These are phyloP conservation scores for Phytophthora aleatoria DNA, from an alignment of 352 stramenopile genomes.

Conservation along the genomic window DNA sequence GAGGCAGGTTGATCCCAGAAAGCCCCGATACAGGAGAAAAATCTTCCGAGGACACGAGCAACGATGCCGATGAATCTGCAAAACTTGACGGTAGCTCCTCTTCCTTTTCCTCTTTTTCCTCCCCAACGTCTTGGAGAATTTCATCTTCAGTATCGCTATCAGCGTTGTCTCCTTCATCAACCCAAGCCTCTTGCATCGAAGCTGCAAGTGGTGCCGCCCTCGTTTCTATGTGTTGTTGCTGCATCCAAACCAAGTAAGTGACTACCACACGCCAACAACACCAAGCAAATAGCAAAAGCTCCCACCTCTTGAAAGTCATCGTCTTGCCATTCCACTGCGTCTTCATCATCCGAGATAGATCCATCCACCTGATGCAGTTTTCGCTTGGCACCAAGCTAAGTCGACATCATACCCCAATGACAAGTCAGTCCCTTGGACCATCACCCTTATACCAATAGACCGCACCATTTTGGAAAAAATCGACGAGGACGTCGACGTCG, in stretches of 20 bases:
- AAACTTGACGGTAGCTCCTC: constrained; percentile 1
- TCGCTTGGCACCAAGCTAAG: constrained; percentile 43
- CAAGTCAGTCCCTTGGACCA: not conserved
- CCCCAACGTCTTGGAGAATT: not conserved
- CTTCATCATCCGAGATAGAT: constrained; percentile 24
- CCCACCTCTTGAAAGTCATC: constrained; percentile 14
- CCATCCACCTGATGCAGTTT: constrained; percentile 45
- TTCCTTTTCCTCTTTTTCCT: constrained; percentile 20
- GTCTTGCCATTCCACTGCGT: constrained; percentile 22
- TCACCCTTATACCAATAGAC: not conserved
- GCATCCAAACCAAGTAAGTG: not conserved
- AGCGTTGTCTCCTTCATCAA: not conserved
- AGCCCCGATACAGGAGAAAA: constrained; percentile 44
- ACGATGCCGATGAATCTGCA: not conserved
- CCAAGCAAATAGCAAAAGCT: not conserved
- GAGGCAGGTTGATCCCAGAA: constrained; percentile 44
- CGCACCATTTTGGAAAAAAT: constrained; percentile 47
- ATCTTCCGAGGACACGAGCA: constrained; percentile 33
- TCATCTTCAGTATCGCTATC: constrained; percentile 7
- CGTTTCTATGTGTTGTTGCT: constrained; percentile 1
- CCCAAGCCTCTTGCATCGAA: constrained; percentile 1
- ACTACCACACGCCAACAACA: not conserved
- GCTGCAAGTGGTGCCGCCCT: not conserved
- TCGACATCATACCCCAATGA: constrained; percentile 1
- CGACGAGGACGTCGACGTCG: constrained; percentile 23